phyloP scores from a whole-genome alignment of 108 stramenopile species.

The Heterococcus sp. region DNA sequence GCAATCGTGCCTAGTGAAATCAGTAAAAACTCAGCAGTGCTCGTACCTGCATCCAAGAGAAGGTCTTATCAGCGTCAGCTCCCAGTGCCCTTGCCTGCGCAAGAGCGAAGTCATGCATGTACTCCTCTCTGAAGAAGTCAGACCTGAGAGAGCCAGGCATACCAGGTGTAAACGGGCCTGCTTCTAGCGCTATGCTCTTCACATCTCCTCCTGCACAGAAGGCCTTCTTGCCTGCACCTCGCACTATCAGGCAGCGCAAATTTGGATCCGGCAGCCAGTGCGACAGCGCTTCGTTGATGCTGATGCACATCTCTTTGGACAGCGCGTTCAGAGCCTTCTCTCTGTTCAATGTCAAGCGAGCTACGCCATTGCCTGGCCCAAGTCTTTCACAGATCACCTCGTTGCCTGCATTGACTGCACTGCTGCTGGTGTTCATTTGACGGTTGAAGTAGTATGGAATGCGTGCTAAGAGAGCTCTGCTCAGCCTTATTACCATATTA shows the following conservation, averaged over 20 bases:
- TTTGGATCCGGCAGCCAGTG: neutral
- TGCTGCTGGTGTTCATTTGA: too few species aligned
- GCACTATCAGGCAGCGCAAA: constrained; percentile 15
- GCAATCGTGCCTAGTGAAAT: too few species aligned
- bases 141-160: constrained; percentile 6
- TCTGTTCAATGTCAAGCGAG: neutral
- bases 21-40: too few species aligned
- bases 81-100: neutral
- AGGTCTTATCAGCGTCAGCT: neutral
- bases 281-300: neutral
- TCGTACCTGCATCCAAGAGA: neutral
- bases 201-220: constrained; percentile 60
- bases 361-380: too few species aligned
- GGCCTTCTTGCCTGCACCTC: constrained; percentile 53
- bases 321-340: neutral
- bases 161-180: neutral
- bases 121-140: constrained; percentile 43
- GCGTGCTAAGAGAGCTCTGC: too few species aligned
- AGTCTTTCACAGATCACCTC: too few species aligned
- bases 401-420: too few species aligned
- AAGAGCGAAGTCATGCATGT: constrained; percentile 18
- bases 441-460: too few species aligned
- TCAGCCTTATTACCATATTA: too few species aligned
- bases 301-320: neutral
- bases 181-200: constrained; percentile 1